Base-by-base conservation (phyloP, 257 asterid genomes). In the Solanum acaule region DNA sequence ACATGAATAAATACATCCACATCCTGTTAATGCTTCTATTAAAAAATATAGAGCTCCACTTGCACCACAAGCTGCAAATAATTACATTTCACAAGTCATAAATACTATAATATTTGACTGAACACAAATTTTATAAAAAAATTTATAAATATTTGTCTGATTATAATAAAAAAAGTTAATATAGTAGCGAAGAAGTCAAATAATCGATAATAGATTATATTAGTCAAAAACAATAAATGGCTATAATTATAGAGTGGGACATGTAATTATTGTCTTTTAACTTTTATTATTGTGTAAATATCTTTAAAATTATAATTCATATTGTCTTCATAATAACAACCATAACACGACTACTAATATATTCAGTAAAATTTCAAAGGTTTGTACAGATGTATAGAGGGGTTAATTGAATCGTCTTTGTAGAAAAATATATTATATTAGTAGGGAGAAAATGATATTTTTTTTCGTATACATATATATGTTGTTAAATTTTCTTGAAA, bases 1-100 rank as follows among this genome's bases (percentile, higher is more conserved):
- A 59, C 87, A 88, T 71, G 92, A 90, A 37, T 90, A 90, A 1
- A 88, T 3, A 49, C 90, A 90, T 13, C 67, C 82, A 81, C 86
- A 88, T 8, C 89, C 91, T 14, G 86, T 87, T 6, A 87, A 31
- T 44, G 6, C 34, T 76, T 37, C 59, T 0, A 89, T 25, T 38
- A 89, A 25, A 15, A 11, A 73, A 84, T 89, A 83, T 15, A 89
- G 2, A 37, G 63, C 91, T 27, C 88, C 86, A 87, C 88, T 89
- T 63, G 75, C 65, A 6, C 63, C 86, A 40, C 89, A 86, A 16
- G 89, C 91, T 89, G 89, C 56, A 71, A 68, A 63, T 23, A 0
- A 9, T 23, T 10, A 63, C 15, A 63, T 31, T 59, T 59, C 68
- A 59, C 68, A 63, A 23, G 13, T 59, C 27, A 59, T 7, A 63